Conservation (phyloP, 352 stramenopile genomes). For the Pythium monospermum region DNA sequence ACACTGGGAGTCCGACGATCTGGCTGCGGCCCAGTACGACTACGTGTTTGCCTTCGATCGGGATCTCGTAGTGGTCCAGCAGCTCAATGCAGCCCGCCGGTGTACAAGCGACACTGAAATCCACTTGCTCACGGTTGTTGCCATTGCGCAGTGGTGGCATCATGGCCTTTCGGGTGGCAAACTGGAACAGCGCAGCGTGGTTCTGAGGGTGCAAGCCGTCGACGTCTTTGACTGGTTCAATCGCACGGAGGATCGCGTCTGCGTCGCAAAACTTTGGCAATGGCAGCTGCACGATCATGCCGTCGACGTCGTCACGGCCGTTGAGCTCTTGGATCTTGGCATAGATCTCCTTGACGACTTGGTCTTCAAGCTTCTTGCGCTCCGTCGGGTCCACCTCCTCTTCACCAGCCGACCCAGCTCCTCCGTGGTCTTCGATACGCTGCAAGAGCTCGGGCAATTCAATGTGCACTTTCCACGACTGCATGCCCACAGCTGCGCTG, state of each 20-base stretch:
- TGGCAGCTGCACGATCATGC: slow-evolving; percentile 89
- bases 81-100: slow-evolving; percentile 95
- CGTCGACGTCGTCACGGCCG: slow-evolving; percentile 60
- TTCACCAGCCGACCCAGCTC: no score
- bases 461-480: slow-evolving; percentile 79
- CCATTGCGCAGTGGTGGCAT: background rate
- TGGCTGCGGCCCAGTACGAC: slow-evolving; percentile 97
- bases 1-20: slow-evolving; percentile 97
- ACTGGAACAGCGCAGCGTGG: slow-evolving; percentile 89
- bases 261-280: slow-evolving; percentile 93
- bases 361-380: slow-evolving; percentile 11
- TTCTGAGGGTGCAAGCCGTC: slow-evolving; percentile 98
- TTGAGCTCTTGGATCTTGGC: slow-evolving; percentile 65
- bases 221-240: slow-evolving; percentile 95
- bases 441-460: slow-evolving; percentile 23
- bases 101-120: slow-evolving; percentile 94
- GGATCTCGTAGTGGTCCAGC: slow-evolving; percentile 85
- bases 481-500: slow-evolving; percentile 92
- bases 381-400: slow-evolving; percentile 9
- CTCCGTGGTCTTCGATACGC: slow-evolving; percentile 17
- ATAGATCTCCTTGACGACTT: slow-evolving; percentile 36
- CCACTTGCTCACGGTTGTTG: slow-evolving; percentile 60
- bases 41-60: slow-evolving; percentile 92
- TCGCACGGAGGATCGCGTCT: slow-evolving; percentile 86
- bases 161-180: slow-evolving; percentile 31